Evolutionary conservation across 371 early-diverging fungal genomes (phyloP).

Genomic region (Mortierella polycephala): DNA sequence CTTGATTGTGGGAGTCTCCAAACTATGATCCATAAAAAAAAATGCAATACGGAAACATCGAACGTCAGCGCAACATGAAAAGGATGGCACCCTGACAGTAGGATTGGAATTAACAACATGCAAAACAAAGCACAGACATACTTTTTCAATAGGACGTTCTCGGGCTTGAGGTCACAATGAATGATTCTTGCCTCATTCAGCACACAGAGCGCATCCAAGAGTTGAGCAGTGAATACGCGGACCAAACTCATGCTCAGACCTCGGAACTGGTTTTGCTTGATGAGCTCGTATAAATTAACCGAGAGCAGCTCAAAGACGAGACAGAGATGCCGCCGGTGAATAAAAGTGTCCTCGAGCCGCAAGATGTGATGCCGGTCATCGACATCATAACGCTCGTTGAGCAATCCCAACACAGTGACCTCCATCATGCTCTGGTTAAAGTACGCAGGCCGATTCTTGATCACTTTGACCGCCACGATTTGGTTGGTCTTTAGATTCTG

Average conservation of each 20-base stretch:
- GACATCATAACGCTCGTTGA: constrained; percentile 78
- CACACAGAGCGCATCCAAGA: constrained; percentile 88
- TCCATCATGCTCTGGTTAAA: constrained; percentile 95
- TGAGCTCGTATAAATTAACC: constrained; percentile 93
- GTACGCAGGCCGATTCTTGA: constrained; percentile 94
- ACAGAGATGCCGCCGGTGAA: constrained; percentile 92
- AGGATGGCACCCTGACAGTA: not conserved
- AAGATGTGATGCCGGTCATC: constrained; percentile 86
- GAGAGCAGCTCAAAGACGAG: constrained; percentile 95
- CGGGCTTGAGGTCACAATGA: constrained; percentile 99
- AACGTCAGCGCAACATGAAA: not conserved
- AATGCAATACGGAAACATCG: not conserved
- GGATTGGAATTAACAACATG: too few species aligned
- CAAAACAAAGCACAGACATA: constrained; percentile 34
- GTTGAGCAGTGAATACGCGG: constrained; percentile 84
- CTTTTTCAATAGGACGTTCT: constrained; percentile 94
- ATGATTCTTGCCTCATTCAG: constrained; percentile 88
- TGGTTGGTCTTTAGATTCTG: constrained; percentile 83
- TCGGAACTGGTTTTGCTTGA: constrained; percentile 89
- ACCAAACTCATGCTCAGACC: constrained; percentile 89
- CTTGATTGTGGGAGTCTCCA: constrained; percentile 88
- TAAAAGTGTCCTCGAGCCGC: constrained; percentile 85
- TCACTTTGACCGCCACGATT: constrained; percentile 95
- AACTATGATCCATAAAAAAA: constrained; percentile 31
- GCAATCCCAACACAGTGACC: constrained; percentile 84